Evolutionary conservation across 1,139 yeast species (phyloP).

Genomic region (Taiozyma onychis): DNA sequence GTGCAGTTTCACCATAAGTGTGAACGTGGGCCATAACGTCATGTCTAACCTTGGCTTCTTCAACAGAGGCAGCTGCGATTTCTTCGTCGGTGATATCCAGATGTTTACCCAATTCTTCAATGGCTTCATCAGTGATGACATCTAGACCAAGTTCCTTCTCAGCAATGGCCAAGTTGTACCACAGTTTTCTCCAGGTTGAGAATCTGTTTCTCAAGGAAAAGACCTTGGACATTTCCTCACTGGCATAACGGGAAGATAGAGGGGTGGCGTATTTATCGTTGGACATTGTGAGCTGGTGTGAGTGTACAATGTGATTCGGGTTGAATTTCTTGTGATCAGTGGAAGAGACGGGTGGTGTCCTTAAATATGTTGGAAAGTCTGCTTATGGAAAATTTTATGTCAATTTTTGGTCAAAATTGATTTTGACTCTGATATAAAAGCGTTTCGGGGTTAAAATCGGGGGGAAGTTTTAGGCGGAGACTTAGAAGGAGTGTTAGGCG

Average conservation of each 20-base stretch:
- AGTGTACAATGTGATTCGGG: too few species aligned
- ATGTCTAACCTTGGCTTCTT: conserved; percentile 97
- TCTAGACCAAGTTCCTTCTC: conserved; percentile 85
- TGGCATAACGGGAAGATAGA: conserved; percentile 92
- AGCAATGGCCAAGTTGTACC: conserved; percentile 95
- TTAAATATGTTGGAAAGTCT: neutral
- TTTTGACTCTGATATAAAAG: neutral
- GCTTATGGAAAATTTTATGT: neutral
- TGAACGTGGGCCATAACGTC: conserved; percentile 99
- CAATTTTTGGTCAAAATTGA: neutral
- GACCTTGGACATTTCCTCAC: conserved; percentile 91
- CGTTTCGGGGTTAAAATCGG: too few species aligned
- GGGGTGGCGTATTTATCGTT: conserved; percentile 84
- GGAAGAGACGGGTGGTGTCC: too few species aligned
- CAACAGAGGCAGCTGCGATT: conserved; percentile 79
- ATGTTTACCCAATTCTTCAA: conserved; percentile 75
- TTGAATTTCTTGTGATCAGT: too few species aligned
- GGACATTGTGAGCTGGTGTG: conserved; percentile 14
- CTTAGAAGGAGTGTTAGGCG: too few species aligned
- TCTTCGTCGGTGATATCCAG: conserved; percentile 88
- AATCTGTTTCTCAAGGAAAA: conserved; percentile 92
- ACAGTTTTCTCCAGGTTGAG: conserved; percentile 96
- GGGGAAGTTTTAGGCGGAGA: too few species aligned
- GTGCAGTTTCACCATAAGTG: conserved; percentile 86
- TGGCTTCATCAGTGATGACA: conserved; percentile 85